phyloP scores from a whole-genome alignment of 2,329 filamentous ascomycete species.

The Sporothrix globosa region DNA sequence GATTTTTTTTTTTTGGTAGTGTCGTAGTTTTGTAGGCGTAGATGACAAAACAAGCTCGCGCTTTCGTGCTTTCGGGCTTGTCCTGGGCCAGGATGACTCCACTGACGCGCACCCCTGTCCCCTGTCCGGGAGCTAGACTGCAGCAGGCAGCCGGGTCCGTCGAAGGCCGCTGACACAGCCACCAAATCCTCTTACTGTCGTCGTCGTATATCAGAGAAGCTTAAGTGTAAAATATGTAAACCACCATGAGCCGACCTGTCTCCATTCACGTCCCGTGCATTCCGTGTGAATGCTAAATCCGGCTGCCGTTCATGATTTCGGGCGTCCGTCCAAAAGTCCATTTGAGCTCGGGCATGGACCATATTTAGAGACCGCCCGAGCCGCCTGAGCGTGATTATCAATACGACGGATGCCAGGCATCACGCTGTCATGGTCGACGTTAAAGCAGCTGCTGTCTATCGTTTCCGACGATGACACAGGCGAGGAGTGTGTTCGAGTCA shows the following conservation, averaged over 20 bases:
- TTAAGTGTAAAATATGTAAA: background rate
- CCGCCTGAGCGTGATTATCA: constrained; percentile 6
- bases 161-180: background rate
- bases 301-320: background rate
- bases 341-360: background rate
- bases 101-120: background rate
- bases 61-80: constrained; percentile 27
- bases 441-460: background rate
- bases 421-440: background rate
- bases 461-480: background rate
- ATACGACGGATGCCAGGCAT: background rate
- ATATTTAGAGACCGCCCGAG: background rate
- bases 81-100: background rate
- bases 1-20: background rate
- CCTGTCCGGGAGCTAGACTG: background rate
- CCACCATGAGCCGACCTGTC: constrained; percentile 5
- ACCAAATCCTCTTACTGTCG: background rate
- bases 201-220: background rate
- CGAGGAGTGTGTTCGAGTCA: too few species aligned
- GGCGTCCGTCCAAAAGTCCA: background rate
- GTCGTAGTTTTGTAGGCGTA: background rate
- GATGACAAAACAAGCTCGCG: constrained; percentile 27
- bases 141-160: background rate
- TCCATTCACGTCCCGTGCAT: background rate
- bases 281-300: background rate